Conservation (phyloP, 148 eudicot genomes). For the Rhododendron vialii region DNA sequence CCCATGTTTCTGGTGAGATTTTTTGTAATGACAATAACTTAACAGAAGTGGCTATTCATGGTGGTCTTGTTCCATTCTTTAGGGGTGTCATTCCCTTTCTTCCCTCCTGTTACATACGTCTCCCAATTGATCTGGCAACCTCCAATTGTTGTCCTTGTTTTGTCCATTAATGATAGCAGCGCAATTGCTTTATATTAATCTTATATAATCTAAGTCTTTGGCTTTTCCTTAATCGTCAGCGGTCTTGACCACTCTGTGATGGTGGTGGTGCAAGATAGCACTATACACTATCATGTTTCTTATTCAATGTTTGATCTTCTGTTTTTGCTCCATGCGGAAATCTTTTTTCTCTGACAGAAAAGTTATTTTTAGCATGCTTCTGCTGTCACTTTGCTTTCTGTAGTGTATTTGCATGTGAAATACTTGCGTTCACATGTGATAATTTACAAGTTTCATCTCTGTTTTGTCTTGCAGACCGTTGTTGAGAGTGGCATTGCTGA, state of each 20-base stretch:
- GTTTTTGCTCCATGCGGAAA: not conserved
- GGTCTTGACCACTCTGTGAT: not conserved
- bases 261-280: not conserved
- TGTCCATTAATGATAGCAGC: not conserved
- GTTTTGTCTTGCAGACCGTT: constrained; percentile 53
- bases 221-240: not conserved
- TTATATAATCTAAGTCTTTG: not conserved
- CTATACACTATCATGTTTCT: not conserved
- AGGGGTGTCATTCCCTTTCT: not conserved
- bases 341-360: not conserved
- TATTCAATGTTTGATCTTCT: not conserved
- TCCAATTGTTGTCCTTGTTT: not conserved
- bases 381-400: not conserved
- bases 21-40: not conserved
- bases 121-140: not conserved
- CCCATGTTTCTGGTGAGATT: not conserved
- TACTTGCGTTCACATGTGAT: not conserved
- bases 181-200: not conserved
- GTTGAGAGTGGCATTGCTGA: constrained; percentile 90
- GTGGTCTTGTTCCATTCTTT: not conserved
- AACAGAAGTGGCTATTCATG: not conserved
- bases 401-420: not conserved
- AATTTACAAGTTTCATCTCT: not conserved
- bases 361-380: not conserved
- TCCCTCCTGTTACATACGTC: not conserved